Evolutionary conservation across 495 filamentous ascomycete species (phyloP), one percentile per base, ranked within the genome.

Genomic region (Neurospora sp.): DNA sequence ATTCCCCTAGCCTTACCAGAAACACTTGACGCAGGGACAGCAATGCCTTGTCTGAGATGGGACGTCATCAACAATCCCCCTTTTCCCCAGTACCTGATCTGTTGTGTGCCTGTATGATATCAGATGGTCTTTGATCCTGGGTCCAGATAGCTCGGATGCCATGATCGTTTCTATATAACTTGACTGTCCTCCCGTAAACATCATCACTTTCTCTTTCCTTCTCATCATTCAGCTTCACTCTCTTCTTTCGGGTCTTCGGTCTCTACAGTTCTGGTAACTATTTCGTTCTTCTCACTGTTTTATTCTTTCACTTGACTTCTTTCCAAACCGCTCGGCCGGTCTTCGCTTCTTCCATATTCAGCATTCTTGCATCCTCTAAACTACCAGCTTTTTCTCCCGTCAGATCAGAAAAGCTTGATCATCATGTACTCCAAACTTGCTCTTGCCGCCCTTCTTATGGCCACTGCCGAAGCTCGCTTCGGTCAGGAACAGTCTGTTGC

Each of bases 391-490:
- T 78, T 72, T 71, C 74, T 69, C 74, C 70, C 69, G 61, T 71
- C 74, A 73, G 72, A 70, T 75, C 71, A 38, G 48, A 75, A 73
- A 35, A 70, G 6, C 27, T 70, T 66, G 35, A 40, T 71, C 81
- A 85, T 68, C 71, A 88, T 87, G 85, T 79, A 84, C 75, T 78
- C 83, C 78, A 84, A 86, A 68, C 69, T 79, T 68, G 70, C 81
- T 74, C 39, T 85, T 69, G 42, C 85, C 70, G 80, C 82, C 22
- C 78, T 82, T 68, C 69, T 88, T 16, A 42, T 85, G 72, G 85
- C 86, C 38, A 77, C 82, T 44, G 84, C 81, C 71, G 83, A 89
- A 74, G 85, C 88, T 71, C 84, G 87, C 61, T 89, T 90, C 79
- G 82, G 83, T 37, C 83, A 88, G 78, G 88, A 90, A 75, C 82